phyloP scores from a whole-genome alignment of 2,329 filamentous ascomycete genomes.

The Neopestalotiopsis clavispora region DNA sequence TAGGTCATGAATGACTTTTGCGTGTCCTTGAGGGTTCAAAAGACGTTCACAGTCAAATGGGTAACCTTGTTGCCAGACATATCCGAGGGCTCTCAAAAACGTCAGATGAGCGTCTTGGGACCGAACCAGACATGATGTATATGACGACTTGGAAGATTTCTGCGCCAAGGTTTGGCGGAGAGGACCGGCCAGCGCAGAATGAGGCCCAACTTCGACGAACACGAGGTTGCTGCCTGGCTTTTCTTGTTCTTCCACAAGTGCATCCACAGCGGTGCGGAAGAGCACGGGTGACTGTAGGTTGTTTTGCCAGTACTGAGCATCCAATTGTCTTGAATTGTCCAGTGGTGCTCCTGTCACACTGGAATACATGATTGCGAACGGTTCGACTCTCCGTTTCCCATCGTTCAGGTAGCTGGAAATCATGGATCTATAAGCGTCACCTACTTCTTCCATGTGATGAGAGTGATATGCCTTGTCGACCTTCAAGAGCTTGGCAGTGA shows the following conservation, averaged over 20 bases:
- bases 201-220: constrained; percentile 8
- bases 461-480: constrained; percentile 18
- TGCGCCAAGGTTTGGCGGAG: background rate
- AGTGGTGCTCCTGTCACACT: background rate
- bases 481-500: background rate
- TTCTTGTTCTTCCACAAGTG: background rate
- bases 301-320: constrained; percentile 4
- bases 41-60: too few species aligned
- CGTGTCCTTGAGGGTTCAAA: too few species aligned
- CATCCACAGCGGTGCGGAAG: background rate
- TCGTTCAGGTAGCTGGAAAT: background rate
- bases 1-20: constrained; percentile 18
- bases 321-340: background rate
- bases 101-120: background rate
- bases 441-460: background rate
- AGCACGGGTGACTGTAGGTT: constrained; percentile 14
- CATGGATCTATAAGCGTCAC: background rate
- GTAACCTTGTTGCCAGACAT: background rate
- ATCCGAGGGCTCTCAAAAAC: background rate
- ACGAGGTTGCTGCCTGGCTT: too few species aligned
- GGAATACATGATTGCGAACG: background rate
- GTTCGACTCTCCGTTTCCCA: too few species aligned
- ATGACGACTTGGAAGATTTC: background rate
- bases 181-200: background rate
- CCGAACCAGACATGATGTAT: constrained; percentile 1